Evolutionary conservation across 192 early-diverging fungal species (phyloP).

Genomic region (Spizellomyces punctatus): DNA sequence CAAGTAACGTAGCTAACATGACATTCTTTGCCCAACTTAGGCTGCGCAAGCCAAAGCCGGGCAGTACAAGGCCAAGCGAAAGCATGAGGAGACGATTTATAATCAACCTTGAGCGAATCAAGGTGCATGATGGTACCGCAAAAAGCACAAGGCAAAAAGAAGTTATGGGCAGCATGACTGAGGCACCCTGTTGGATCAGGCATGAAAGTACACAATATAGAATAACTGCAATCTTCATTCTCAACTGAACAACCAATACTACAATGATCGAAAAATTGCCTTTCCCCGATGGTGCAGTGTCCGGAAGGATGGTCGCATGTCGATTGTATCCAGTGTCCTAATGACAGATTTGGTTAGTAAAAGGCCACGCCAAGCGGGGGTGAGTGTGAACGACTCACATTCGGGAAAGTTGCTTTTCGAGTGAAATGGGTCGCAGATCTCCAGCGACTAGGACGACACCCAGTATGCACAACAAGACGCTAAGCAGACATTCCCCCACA

Average conservation of each 20-base stretch:
- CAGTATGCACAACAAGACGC: slow-evolving; percentile 14
- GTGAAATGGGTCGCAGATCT: slow-evolving; percentile 22
- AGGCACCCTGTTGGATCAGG: too few relatives aligned
- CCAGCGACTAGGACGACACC: slow-evolving; percentile 27
- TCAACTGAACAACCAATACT: too few relatives aligned
- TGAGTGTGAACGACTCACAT: slow-evolving; percentile 1
- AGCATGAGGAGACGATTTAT: slow-evolving; percentile 47
- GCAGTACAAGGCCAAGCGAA: slow-evolving; percentile 56
- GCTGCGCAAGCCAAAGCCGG: slow-evolving; percentile 81
- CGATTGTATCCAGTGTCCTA: slow-evolving; percentile 28
- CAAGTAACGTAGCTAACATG: background rate
- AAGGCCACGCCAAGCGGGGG: background rate
- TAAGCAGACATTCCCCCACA: slow-evolving; percentile 21
- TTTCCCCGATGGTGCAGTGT: slow-evolving; percentile 21
- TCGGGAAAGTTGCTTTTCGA: slow-evolving; percentile 11
- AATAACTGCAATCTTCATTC: too few relatives aligned
- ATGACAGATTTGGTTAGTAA: background rate
- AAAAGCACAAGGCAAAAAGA: too few relatives aligned
- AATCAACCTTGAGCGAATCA: slow-evolving; percentile 16
- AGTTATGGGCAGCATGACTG: too few relatives aligned
- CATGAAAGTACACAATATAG: too few relatives aligned
- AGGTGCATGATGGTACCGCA: too few relatives aligned
- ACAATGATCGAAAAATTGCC: slow-evolving; percentile 12
- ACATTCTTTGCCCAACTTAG: slow-evolving; percentile 27
- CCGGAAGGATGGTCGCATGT: slow-evolving; percentile 11